phyloP scores from a whole-genome alignment of 148 eudicot genomes.

The Cornus florida region DNA sequence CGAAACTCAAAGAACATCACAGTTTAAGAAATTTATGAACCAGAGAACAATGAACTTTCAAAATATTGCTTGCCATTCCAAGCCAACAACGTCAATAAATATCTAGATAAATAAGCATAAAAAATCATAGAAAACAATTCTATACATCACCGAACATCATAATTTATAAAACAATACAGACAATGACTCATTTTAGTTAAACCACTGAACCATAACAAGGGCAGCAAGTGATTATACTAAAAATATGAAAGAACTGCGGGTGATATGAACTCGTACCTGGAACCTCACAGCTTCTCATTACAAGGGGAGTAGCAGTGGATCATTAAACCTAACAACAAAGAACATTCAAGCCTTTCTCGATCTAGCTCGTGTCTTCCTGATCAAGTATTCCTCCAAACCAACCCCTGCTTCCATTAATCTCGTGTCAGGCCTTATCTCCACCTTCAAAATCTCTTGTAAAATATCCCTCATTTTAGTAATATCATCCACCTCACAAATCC shows the following conservation, averaged over 20 bases:
- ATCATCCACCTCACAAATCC: slow-evolving; percentile 57
- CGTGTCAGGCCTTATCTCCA: slow-evolving; percentile 54
- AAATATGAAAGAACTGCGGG: not conserved
- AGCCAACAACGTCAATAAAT: too few relatives aligned
- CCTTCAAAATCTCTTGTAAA: slow-evolving; percentile 54
- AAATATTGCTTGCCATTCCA: too few relatives aligned
- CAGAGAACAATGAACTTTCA: too few relatives aligned
- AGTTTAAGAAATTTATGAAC: too few relatives aligned
- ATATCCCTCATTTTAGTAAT: slow-evolving; percentile 25
- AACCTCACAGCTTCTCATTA: not conserved
- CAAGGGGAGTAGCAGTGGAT: not conserved
- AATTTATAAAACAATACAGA: too few relatives aligned
- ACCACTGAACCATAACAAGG: not conserved
- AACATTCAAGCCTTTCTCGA: slow-evolving; percentile 28
- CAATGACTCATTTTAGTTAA: too few relatives aligned
- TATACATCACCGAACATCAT: too few relatives aligned
- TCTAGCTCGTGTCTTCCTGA: slow-evolving; percentile 39
- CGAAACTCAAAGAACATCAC: too few relatives aligned
- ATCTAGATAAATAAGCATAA: too few relatives aligned
- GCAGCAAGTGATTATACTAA: not conserved
- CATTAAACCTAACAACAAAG: not conserved
- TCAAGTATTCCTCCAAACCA: slow-evolving; percentile 62
- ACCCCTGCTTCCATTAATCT: slow-evolving; percentile 66
- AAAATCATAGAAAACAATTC: too few relatives aligned
- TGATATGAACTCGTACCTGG: not conserved